These are phyloP conservation scores for Geosmithia flava DNA, from an alignment of 2,329 filamentous ascomycete genomes.

Conservation along the genomic window DNA sequence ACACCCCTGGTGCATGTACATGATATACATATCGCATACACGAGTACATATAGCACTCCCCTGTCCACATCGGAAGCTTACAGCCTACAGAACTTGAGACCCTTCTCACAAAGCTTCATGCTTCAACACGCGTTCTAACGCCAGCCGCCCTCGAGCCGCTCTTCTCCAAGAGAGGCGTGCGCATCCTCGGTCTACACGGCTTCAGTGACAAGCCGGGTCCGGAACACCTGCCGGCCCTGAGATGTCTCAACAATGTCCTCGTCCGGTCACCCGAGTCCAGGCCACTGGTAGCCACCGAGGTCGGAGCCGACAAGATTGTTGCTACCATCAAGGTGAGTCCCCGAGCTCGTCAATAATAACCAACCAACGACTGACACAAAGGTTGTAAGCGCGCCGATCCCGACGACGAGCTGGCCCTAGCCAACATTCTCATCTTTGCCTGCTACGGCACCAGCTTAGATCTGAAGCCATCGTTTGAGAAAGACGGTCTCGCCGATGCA, in stretches of 20 bases:
- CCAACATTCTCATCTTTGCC: conserved; percentile 4
- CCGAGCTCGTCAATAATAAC: not conserved
- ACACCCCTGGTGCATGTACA: not conserved
- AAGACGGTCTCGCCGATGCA: conserved; percentile 7
- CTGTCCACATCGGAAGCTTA: not conserved
- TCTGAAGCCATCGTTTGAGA: conserved; percentile 5
- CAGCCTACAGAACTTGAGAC: not conserved
- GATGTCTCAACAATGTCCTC: conserved; percentile 5
- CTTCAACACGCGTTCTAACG: not conserved
- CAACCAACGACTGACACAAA: not conserved
- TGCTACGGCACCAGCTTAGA: conserved; percentile 2
- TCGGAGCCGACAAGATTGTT: conserved; percentile 2
- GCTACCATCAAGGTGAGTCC: conserved; percentile 1
- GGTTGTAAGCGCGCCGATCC: conserved; percentile 2
- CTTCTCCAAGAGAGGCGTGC: conserved; percentile 2
- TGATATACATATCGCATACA: not conserved
- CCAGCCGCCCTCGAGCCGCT: conserved; percentile 1
- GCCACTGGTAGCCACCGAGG: conserved; percentile 1
- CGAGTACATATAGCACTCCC: not conserved
- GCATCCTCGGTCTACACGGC: conserved; percentile 2
- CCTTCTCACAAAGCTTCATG: conserved; percentile 3
- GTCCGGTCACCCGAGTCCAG: conserved; percentile 1
- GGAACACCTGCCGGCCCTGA: conserved; percentile 3
- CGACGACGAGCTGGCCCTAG: conserved; percentile 3
- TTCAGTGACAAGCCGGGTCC: conserved; percentile 1